Percentiles rank a stretch among this genome's conserved stretches.
phyloP scores from a whole-genome alignment of 129 eudicot species.

The Flaveria sonorensis region DNA sequence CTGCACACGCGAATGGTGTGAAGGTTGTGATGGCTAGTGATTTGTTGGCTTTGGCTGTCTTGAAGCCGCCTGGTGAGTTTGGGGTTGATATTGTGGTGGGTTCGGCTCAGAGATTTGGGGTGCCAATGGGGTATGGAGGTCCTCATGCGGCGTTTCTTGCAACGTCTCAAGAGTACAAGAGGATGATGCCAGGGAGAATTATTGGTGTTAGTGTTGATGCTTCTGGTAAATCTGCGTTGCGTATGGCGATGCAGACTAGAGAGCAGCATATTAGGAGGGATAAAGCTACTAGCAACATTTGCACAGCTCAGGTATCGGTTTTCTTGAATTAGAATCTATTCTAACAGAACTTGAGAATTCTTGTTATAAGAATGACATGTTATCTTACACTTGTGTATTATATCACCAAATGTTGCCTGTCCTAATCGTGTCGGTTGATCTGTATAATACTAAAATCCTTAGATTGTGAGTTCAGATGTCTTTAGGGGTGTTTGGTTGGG shows the following conservation, averaged over 20 bases:
- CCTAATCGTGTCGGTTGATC: not conserved
- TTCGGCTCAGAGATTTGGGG: conserved; percentile 97
- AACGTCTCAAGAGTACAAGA: conserved; percentile 90
- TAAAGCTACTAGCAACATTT: conserved; percentile 94
- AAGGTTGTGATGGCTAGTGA: conserved; percentile 97
- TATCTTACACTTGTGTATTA: not conserved
- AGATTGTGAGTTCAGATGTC: not conserved
- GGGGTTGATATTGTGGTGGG: conserved; percentile 95
- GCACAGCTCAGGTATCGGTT: conserved; percentile 86
- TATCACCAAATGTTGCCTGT: not conserved
- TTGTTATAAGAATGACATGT: not conserved
- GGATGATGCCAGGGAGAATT: conserved; percentile 98
- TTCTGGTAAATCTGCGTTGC: conserved; percentile 81
- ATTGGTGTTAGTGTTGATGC: conserved; percentile 95
- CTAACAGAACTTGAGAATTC: not conserved
- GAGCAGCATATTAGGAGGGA: conserved; percentile 97
- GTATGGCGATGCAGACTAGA: conserved; percentile 99
- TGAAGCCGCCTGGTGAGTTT: conserved; percentile 95
- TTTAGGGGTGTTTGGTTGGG: not conserved
- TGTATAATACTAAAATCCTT: not conserved
- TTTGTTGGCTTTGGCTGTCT: conserved; percentile 82
- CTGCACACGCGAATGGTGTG: conserved; percentile 82
- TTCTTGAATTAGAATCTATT: not conserved
- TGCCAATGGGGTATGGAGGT: conserved; percentile 99
- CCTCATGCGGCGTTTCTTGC: conserved; percentile 98